Percentiles rank a stretch among this genome's conserved stretches.
These are phyloP conservation scores for Simplicillium aogashimaense DNA, from an alignment of 2,329 filamentous ascomycete species.

Conservation along the genomic window DNA sequence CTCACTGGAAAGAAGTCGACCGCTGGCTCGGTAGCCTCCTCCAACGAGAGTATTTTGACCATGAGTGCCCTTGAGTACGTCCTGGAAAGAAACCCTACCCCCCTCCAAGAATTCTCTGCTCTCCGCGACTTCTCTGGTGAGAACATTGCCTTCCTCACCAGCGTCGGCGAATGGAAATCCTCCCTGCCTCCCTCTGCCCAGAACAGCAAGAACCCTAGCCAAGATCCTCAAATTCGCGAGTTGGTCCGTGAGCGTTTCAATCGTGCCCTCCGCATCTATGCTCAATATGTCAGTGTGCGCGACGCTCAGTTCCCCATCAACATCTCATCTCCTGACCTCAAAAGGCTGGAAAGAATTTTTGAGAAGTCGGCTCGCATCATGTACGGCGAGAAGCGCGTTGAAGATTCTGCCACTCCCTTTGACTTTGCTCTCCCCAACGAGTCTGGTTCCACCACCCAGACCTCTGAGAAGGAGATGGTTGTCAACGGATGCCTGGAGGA, in stretches of 20 bases:
- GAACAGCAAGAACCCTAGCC: slow-evolving; percentile 4
- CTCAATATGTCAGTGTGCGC: slow-evolving; percentile 45
- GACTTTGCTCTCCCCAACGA: slow-evolving; percentile 8
- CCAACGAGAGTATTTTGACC: slow-evolving; percentile 36
- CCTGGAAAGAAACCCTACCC: slow-evolving; percentile 46
- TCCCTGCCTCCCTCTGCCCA: slow-evolving; percentile 15
- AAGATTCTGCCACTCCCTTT: slow-evolving; percentile 29
- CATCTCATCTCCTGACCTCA: slow-evolving; percentile 43
- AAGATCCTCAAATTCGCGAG: slow-evolving; percentile 11
- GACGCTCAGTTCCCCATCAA: slow-evolving; percentile 58
- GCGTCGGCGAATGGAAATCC: slow-evolving; percentile 46
- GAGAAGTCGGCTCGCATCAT: slow-evolving; percentile 35
- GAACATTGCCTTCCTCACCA: slow-evolving; percentile 57
- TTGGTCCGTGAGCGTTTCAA: slow-evolving; percentile 40
- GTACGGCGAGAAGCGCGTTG: slow-evolving; percentile 22
- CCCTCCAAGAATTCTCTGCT: slow-evolving; percentile 55
- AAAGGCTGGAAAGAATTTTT: slow-evolving; percentile 44
- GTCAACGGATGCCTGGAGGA: slow-evolving; percentile 4
- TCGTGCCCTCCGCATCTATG: slow-evolving; percentile 50
- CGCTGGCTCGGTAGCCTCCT: slow-evolving; percentile 15
- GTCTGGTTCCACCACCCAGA: background rate
- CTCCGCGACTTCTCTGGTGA: slow-evolving; percentile 60
- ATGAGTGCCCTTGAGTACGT: slow-evolving; percentile 55
- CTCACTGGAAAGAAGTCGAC: slow-evolving; percentile 21
- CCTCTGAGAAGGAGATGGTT: slow-evolving; percentile 1